A percentile compares a stretch with the other conserved stretches of the same genome.
These are phyloP conservation scores for Ustilago cynodontis DNA, from an alignment of 1,284 basidiomycete genomes.

Conservation along the genomic window DNA sequence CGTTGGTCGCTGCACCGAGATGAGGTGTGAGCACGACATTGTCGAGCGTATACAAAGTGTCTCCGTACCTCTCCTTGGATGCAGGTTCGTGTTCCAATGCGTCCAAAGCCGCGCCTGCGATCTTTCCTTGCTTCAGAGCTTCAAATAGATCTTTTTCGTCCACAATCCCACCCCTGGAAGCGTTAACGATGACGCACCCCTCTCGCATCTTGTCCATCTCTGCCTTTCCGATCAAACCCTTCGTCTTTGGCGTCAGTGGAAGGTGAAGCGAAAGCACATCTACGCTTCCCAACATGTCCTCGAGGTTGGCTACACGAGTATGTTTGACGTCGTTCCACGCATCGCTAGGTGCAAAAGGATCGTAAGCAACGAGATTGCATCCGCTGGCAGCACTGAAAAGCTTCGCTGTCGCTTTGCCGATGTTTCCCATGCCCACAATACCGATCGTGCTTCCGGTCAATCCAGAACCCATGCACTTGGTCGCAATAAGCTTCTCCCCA, in stretches of 20 bases:
- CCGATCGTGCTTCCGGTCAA: constrained; percentile 3
- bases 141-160: constrained; percentile 8
- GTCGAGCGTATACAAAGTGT: constrained; percentile 3
- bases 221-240: constrained; percentile 8
- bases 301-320: not conserved
- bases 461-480: constrained; percentile 9
- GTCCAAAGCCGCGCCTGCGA: constrained; percentile 4
- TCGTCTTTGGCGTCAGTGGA: constrained; percentile 7
- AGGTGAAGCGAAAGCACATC: constrained; percentile 11
- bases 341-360: constrained; percentile 9
- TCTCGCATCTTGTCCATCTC: constrained; percentile 4
- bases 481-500: not conserved
- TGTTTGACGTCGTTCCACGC: constrained; percentile 6
- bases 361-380: constrained; percentile 2
- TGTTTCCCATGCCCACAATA: constrained; percentile 12
- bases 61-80: constrained; percentile 1
- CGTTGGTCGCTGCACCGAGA: constrained; percentile 7
- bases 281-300: constrained; percentile 3
- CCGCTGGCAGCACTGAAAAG: constrained; percentile 3
- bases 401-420: constrained; percentile 8
- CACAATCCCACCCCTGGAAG: constrained; percentile 4
- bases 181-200: constrained; percentile 4
- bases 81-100: constrained; percentile 4
- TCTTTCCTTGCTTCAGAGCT: constrained; percentile 2
- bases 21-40: constrained; percentile 10